Base-by-base conservation (phyloP, 345 rosid species). In the Populus pruinosa region DNA sequence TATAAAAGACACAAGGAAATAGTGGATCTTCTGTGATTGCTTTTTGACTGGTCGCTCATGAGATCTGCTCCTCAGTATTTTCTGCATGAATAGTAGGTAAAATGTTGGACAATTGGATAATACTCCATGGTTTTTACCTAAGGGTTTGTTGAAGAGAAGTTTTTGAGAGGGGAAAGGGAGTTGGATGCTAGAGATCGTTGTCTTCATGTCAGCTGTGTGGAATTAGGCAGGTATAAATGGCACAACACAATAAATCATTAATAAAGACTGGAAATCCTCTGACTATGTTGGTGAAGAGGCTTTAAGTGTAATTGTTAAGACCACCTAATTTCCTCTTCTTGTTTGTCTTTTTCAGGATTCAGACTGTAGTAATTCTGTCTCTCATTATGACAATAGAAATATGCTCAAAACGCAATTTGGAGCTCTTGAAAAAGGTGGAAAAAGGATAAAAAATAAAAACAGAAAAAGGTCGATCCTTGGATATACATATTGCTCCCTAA, bases 321-420 rank as follows among this genome's bases (percentile, higher is more conserved):
- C 61, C 23, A 12, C 4, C 56, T 23, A 56, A 38, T 69, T 50
- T 33, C 77, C 69, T 47, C 65, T 38, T 14, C 27, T 14, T 25
- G 21, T 16, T 67, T 17, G 50, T 35, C 67, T 75, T 61, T 77
- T n/a, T 47, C 35, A 14, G 39, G 8, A 31, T 79, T 68, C 36
- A 36, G 2, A 41, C 59, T 36, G 35, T 63, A 73, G 38, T 64
- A 20, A 59, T 41, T 44, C 63, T 0, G 31, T 49, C 14, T 17
- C 23, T 17, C 49, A 55, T 13, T 29, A 33, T 29, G 33, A 61
- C 23, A 1, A 39, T 7, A 31, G 29, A 47, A 8, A 39, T n/a
- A 77, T 77, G 31, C 49, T 70, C 35, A 71, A 73, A 67, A 17
- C 68, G 67, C 39, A 67, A 71, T 31, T 74, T 64, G 31, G 31